A percentile compares a stretch with the other conserved stretches of the same genome.
Conservation (phyloP, 495 filamentous ascomycete genomes). For the Talaromyces adpressus region DNA sequence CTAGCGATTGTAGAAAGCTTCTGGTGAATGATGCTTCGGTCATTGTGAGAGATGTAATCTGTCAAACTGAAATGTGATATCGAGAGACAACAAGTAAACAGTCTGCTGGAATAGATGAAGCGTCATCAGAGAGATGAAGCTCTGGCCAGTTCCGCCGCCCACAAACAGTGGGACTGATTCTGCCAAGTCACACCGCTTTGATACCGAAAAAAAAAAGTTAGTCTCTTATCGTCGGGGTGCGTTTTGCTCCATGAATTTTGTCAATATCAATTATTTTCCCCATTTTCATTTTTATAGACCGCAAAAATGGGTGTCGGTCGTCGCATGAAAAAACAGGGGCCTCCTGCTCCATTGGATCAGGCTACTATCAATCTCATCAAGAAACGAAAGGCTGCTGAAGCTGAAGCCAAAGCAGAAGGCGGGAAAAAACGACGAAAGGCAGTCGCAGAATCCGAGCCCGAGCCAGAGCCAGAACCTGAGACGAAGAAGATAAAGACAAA, state of each 20-base stretch:
- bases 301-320: slow-evolving; percentile 77
- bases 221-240: not conserved
- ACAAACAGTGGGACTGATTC: slow-evolving; percentile 13
- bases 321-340: slow-evolving; percentile 92
- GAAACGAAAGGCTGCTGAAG: slow-evolving; percentile 66
- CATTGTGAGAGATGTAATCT: slow-evolving; percentile 41
- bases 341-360: slow-evolving; percentile 76
- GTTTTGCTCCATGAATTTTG: not conserved
- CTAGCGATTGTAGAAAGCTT: slow-evolving; percentile 71
- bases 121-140: slow-evolving; percentile 11
- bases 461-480: slow-evolving; percentile 30
- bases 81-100: not conserved
- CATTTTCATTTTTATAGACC: not conserved
- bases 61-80: not conserved
- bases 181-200: slow-evolving; percentile 7
- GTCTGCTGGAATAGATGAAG: not conserved
- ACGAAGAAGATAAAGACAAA: slow-evolving; percentile 39
- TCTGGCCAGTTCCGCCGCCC: slow-evolving; percentile 19
- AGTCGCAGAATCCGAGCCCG: slow-evolving; percentile 29
- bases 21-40: slow-evolving; percentile 81
- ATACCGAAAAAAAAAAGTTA: slow-evolving; percentile 8
- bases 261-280: slow-evolving; percentile 10
- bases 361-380: slow-evolving; percentile 63
- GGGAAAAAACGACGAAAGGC: slow-evolving; percentile 65
- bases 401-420: slow-evolving; percentile 35